Base-by-base conservation (phyloP, 2,329 filamentous ascomycete species). In the Cordyceps militaris region DNA sequence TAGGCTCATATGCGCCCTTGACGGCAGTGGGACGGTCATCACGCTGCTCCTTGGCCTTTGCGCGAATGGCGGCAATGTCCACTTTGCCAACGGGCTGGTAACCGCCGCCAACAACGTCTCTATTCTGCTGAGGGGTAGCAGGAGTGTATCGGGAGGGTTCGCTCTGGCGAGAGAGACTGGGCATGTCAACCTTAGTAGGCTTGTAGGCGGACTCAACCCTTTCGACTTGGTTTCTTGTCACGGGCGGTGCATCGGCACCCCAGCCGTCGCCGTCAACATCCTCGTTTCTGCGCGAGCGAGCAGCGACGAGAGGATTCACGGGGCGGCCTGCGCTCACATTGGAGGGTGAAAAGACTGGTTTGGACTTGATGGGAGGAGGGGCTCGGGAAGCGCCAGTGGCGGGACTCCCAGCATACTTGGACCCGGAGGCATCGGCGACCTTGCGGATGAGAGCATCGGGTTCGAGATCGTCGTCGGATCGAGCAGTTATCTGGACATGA, bases 11-110 rank as follows among this genome's bases (percentile, higher is more conserved):
- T 24, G 92, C 83, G 43, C 94, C 94, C 74, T 96, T 97, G 21
- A 97, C 89, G 5, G 85, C 82, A 1, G 87, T 83, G 3, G 94
- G 94, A 57, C 91, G 81, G 64, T 96, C 88, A 67, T 97, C 91
- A 47, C 80, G 80, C 72, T 70, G 78, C 66, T 77, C 86, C 77
- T 79, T 86, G 68, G 74, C 91, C 76, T 81, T 90, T 70, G 79
- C 86, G 62, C 94, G 85, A 64, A 99, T 88, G 38, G 91, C 92
- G 24, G 88, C 88, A 73, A 99, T 97, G 67, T 99, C 92, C n/a
- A 99, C 89, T 75, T 97, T 97, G 58, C 94, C 94, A 65, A 99
- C 78, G 21, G 94, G 94, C 70, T 97, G 91, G 72, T 99, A 99
- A 16, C 82, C 87, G 46, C 94, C 94, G 67, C 76, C 88, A 53